Conservation (phyloP, 2,329 filamentous ascomycete genomes). For the Penicillium sp. region DNA sequence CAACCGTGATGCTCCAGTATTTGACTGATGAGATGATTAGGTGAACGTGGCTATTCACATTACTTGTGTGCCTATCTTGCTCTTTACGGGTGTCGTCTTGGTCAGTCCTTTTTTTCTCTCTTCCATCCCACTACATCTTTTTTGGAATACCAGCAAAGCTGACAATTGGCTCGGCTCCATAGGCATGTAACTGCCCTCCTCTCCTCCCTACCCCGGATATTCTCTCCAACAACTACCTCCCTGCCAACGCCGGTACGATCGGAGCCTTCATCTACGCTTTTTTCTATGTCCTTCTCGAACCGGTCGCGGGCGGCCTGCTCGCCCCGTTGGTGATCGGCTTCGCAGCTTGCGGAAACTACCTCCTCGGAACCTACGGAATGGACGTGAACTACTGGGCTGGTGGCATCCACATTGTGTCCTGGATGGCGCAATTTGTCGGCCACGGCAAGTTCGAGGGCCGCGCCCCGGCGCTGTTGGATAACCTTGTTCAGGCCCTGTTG, state of each 20-base stretch:
- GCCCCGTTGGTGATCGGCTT: conserved; percentile 76
- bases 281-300: conserved; percentile 90
- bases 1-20: conserved; percentile 27
- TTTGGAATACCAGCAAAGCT: not conserved
- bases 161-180: conserved; percentile 4
- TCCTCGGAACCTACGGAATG: conserved; percentile 68
- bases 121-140: conserved; percentile 2
- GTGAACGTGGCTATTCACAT: conserved; percentile 70
- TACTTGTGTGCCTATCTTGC: conserved; percentile 66
- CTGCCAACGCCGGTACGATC: conserved; percentile 65
- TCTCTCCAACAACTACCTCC: conserved; percentile 62
- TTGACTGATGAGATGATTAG: conserved; percentile 45
- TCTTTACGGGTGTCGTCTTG: conserved; percentile 65
- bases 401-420: conserved; percentile 73
- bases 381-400: conserved; percentile 70
- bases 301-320: conserved; percentile 81
- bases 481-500: conserved; percentile 88
- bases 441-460: conserved; percentile 88
- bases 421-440: conserved; percentile 89
- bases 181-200: conserved; percentile 64
- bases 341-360: conserved; percentile 76
- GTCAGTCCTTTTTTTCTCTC: conserved; percentile 49
- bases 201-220: conserved; percentile 61
- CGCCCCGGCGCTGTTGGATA: conserved; percentile 88
- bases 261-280: conserved; percentile 69